Evolutionary conservation across 768 basidiomycete species (phyloP).

Genomic region (Stropharia rugosoannulata): DNA sequence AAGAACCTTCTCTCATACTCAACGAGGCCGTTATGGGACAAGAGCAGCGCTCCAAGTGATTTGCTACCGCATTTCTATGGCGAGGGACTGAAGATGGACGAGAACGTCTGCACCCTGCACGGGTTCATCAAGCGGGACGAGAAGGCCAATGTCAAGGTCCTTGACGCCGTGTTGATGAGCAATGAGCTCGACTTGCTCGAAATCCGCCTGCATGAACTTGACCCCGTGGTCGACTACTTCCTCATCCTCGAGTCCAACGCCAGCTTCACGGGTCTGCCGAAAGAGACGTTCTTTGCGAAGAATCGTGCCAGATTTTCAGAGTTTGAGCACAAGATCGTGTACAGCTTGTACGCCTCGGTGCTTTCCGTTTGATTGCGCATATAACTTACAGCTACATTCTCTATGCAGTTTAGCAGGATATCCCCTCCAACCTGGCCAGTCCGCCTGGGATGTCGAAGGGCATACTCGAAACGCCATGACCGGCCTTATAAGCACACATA

Average conservation of each 20-base stretch:
- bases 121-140: conserved; percentile 46
- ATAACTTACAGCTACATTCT: neutral
- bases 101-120: conserved; percentile 48
- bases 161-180: conserved; percentile 62
- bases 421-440: conserved; percentile 37
- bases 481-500: conserved; percentile 36
- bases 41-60: conserved; percentile 42
- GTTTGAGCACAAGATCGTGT: conserved; percentile 54
- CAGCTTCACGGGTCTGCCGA: conserved; percentile 61
- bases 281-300: conserved; percentile 48
- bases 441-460: conserved; percentile 51
- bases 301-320: conserved; percentile 45
- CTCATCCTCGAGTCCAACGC: conserved; percentile 61
- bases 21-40: conserved; percentile 61
- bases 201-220: conserved; percentile 61
- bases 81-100: conserved; percentile 46
- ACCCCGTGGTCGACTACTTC: conserved; percentile 55
- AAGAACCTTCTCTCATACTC: conserved; percentile 53
- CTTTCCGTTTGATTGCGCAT: neutral
- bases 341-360: conserved; percentile 38
- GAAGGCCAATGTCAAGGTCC: conserved; percentile 36
- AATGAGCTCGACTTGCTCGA: conserved; percentile 65
- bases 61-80: conserved; percentile 57
- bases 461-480: conserved; percentile 51
- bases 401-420: conserved; percentile 42